phyloP scores from a whole-genome alignment of 148 eudicot species.

The Chenopodium formosanum region DNA sequence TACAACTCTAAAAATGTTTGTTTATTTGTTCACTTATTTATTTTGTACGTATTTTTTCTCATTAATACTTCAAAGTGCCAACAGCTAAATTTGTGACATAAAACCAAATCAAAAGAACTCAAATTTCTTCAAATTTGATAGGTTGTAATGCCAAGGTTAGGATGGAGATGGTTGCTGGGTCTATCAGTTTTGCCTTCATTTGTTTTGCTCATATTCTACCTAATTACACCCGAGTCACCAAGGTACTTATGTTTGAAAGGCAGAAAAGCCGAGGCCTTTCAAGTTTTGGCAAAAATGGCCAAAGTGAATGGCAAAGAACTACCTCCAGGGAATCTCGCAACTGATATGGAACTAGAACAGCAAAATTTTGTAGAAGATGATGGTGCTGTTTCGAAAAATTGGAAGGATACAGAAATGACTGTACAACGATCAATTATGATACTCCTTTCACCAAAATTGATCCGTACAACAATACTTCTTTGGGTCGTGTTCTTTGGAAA shows the following conservation, averaged over 20 bases:
- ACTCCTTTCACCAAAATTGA: slow-evolving; percentile 57
- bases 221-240: slow-evolving; percentile 22
- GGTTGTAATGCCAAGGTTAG: slow-evolving; percentile 22
- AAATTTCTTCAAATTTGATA: not conserved
- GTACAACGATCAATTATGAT: slow-evolving; percentile 27
- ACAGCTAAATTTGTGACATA: no score
- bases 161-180: slow-evolving; percentile 26
- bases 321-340: slow-evolving; percentile 17
- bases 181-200: slow-evolving; percentile 17
- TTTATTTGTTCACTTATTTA: no score
- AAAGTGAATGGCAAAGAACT: slow-evolving; percentile 13
- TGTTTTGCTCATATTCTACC: slow-evolving; percentile 12
- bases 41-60: no score
- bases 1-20: no score
- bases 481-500: slow-evolving; percentile 77
- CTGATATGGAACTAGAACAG: slow-evolving; percentile 22
- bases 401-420: slow-evolving; percentile 29
- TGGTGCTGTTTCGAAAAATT: not conserved
- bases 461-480: slow-evolving; percentile 53
- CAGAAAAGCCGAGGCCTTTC: slow-evolving; percentile 16
- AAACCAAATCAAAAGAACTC: no score
- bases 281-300: slow-evolving; percentile 8
- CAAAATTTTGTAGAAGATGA: not conserved
- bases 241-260: slow-evolving; percentile 26
- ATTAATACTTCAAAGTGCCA: no score